Percentiles rank a stretch among this genome's conserved stretches.
These are phyloP conservation scores for Orbilia oligospora DNA, from an alignment of 2,329 filamentous ascomycete genomes.

Conservation along the genomic window DNA sequence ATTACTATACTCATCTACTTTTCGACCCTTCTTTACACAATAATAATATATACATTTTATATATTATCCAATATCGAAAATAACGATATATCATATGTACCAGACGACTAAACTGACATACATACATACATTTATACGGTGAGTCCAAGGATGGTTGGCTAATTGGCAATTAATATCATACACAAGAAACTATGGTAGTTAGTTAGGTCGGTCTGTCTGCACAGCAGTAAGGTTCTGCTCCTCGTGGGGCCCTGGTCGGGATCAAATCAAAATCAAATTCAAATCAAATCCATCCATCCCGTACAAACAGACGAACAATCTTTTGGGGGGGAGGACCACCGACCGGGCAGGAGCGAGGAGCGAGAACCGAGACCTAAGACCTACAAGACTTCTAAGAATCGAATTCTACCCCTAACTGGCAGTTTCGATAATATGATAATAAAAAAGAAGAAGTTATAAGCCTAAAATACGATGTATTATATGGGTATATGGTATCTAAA, in stretches of 20 bases:
- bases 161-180: slow-evolving; percentile 23
- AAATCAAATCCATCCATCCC: neutral
- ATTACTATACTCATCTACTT: too few relatives aligned
- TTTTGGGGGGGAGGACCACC: neutral
- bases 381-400: neutral
- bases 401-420: slow-evolving; percentile 12
- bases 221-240: slow-evolving; percentile 27
- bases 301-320: neutral
- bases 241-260: slow-evolving; percentile 19
- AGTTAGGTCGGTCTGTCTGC: too few relatives aligned
- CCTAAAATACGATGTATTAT: too few relatives aligned
- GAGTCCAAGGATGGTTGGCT: neutral
- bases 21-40: neutral
- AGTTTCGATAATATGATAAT: slow-evolving; percentile 2
- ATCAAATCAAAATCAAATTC: too few relatives aligned
- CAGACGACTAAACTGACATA: neutral
- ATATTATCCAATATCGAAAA: neutral
- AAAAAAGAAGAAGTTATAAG: too few relatives aligned
- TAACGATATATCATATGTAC: neutral
- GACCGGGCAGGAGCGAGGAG: slow-evolving; percentile 23
- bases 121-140: neutral
- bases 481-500: too few relatives aligned
- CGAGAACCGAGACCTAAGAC: neutral
- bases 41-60: too few relatives aligned
- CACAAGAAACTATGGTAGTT: neutral